Percentiles rank a stretch among this genome's conserved stretches.
These are phyloP conservation scores for Tetrapisispora taiwanensis DNA, from an alignment of 805 yeast species.

Conservation along the genomic window DNA sequence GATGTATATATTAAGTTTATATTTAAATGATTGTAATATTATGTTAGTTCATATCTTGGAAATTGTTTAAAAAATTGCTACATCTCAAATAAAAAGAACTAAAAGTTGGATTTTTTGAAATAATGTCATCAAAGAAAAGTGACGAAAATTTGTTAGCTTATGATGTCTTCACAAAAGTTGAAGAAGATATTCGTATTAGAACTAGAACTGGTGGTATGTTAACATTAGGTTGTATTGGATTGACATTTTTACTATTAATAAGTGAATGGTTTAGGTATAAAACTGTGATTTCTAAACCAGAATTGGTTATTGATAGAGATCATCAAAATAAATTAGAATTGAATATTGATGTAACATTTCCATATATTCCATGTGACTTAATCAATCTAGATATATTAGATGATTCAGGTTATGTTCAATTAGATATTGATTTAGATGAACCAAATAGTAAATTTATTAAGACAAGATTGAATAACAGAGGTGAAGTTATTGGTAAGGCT, in stretches of 20 bases:
- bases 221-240: conserved; percentile 56
- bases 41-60: no score
- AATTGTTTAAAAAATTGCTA: no score
- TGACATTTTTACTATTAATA: conserved; percentile 51
- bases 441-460: conserved; percentile 61
- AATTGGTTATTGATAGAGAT: conserved; percentile 80
- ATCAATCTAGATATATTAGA: conserved; percentile 82
- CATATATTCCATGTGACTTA: conserved; percentile 74
- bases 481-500: conserved; percentile 40
- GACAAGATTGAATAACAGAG: conserved; percentile 43
- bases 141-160: conserved; percentile 1
- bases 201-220: conserved; percentile 88
- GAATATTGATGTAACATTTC: conserved; percentile 74
- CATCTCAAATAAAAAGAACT: no score
- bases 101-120: no score
- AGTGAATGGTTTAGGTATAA: conserved; percentile 74
- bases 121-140: not conserved
- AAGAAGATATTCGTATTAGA: conserved; percentile 82
- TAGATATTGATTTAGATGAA: conserved; percentile 38
- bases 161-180: conserved; percentile 91
- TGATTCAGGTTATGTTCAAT: conserved; percentile 72
- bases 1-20: no score
- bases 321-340: conserved; percentile 65
- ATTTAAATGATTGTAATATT: no score
- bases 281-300: conserved; percentile 60